Evolutionary conservation across 345 rosid species (phyloP), one percentile per base, ranked within the genome.

Genomic region (Ceriops decandra): DNA sequence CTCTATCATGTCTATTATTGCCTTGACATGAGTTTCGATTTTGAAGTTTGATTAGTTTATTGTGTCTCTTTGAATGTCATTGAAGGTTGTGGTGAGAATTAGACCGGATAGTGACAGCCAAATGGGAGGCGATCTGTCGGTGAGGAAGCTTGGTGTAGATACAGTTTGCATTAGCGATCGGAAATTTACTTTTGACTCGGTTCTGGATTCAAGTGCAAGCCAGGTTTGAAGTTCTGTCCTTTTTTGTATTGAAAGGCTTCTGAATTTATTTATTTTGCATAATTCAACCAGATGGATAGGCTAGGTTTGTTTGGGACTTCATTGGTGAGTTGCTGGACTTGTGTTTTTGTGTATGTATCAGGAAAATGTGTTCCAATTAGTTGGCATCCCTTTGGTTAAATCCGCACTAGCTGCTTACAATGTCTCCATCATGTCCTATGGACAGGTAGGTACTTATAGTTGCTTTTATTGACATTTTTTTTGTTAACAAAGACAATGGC

Each of bases 341-440:
- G 59, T 9, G 17, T 8, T 22, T 73, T 74, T 79, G 72, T 54
- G 62, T 65, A 72, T 31, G 56, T 77, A 17, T 47, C 88, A 91
- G 98, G 92, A 85, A 58, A 88, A 90, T 63, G 79, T 88, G n/a
- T 95, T 95, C 57, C 86, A 81, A 70, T 74, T 66, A 52, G 84
- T 95, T 61, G 98, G 99, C 49, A 80, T 84, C 54, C 96, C 98
- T 72, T 79, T 88, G 84, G 97, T 90, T 74, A 63, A 85, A 62
- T 82, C 86, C 74, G 90, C 98, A 17, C 79, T 95, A 62, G 85
- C 91, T 26, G 99, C 98, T 63, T 95, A 90, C 88, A 95, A 90
- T 75, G 82, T 90, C 65, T 72, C 93, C 46, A 69, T 95, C 58
- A 76, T 95, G 76, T 90, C 99, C 28, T 88, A 91, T 76, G 99